Percentiles rank a stretch among this genome's conserved stretches.
phyloP scores from a whole-genome alignment of 2,329 filamentous ascomycete genomes.

The Pyrenochaeta sp. region DNA sequence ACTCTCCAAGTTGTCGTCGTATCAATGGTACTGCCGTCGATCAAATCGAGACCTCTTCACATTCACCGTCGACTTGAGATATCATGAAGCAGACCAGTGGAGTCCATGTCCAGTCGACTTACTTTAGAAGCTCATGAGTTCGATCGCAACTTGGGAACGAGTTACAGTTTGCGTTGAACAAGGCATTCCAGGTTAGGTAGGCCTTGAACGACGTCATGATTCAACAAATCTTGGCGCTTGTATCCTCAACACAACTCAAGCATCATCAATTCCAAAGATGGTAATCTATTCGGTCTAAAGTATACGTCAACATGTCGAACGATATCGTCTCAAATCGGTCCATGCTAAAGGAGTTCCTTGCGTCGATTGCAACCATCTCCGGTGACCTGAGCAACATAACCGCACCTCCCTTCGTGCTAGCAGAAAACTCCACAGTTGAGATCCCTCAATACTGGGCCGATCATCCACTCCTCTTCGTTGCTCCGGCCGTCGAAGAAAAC shows the following conservation, averaged over 20 bases:
- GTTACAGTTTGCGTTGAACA: no score
- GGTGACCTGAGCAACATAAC: conserved; percentile 57
- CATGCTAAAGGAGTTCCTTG: conserved; percentile 41
- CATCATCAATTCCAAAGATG: background rate
- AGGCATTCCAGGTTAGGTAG: no score
- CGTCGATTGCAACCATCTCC: conserved; percentile 54
- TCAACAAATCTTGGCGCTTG: conserved; percentile 1
- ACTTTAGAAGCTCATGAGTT: no score
- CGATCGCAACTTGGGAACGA: no score
- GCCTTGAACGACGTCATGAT: conserved; percentile 14
- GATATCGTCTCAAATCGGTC: conserved; percentile 39
- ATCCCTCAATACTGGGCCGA: conserved; percentile 58
- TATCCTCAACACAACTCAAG: conserved; percentile 5
- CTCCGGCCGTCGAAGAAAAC: conserved; percentile 51
- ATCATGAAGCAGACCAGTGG: no score
- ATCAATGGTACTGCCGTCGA: background rate
- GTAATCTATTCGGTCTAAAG: background rate
- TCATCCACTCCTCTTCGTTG: conserved; percentile 55
- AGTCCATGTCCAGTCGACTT: no score
- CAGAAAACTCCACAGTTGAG: conserved; percentile 55
- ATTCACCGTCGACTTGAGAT: background rate
- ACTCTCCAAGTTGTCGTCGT: background rate
- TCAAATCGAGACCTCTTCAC: background rate
- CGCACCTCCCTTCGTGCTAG: conserved; percentile 56
- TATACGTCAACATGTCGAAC: conserved; percentile 15